Conservation (phyloP, 805 yeast genomes). For the Yamadazyma ubonensis region DNA sequence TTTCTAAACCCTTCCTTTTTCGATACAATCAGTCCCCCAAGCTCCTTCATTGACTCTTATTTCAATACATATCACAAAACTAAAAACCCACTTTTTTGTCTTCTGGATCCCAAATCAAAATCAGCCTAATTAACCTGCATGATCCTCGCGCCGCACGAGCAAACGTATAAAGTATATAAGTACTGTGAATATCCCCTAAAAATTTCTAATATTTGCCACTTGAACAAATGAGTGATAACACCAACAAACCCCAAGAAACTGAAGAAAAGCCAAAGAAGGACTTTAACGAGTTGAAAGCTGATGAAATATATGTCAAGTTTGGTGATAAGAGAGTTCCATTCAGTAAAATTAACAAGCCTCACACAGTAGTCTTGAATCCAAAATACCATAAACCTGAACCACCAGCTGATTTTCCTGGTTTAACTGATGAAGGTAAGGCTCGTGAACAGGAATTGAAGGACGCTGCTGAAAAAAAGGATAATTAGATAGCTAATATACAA, state of each 20-base stretch:
- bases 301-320: constrained; percentile 25
- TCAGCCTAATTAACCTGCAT: constrained; percentile 1
- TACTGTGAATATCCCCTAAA: not conserved
- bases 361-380: constrained; percentile 28
- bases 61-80: too few species aligned
- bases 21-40: too few species aligned
- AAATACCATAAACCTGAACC: constrained; percentile 21
- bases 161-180: constrained; percentile 2
- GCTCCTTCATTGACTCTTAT: too few species aligned
- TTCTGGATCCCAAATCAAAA: not conserved
- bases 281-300: constrained; percentile 1
- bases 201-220: too few species aligned
- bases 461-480: not conserved
- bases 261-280: constrained; percentile 1
- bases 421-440: constrained; percentile 32
- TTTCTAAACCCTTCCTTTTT: too few species aligned
- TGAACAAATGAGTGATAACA: constrained; percentile 2
- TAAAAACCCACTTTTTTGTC: constrained; percentile 1
- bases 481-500: constrained; percentile 1
- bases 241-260: not conserved
- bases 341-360: constrained; percentile 38
- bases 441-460: constrained; percentile 20
- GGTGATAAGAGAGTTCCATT: constrained; percentile 41
- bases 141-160: constrained; percentile 7
- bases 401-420: constrained; percentile 29